Evolutionary conservation across 2,329 filamentous ascomycete genomes (phyloP).

Genomic region (Cladosporium halotolerans): DNA sequence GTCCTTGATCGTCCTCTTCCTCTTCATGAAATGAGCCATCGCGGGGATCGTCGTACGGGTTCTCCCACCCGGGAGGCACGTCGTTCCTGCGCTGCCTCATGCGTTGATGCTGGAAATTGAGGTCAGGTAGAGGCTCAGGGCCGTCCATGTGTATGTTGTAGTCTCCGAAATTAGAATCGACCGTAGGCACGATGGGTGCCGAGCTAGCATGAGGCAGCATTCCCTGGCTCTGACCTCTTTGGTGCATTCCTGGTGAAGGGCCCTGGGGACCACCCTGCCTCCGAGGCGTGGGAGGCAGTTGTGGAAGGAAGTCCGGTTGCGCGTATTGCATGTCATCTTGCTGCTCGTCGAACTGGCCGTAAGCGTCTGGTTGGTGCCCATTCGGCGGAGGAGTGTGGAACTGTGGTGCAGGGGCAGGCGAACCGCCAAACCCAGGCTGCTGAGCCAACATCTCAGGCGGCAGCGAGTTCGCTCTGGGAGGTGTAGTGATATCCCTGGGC

Average conservation of each 20-base stretch:
- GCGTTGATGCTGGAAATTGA: conserved; percentile 27
- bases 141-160: conserved; percentile 20
- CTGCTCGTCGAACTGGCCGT: conserved; percentile 26
- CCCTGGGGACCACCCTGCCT: conserved; percentile 2
- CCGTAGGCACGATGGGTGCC: conserved; percentile 47
- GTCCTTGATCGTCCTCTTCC: conserved; percentile 20
- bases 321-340: conserved; percentile 42
- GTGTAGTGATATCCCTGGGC: conserved; percentile 24
- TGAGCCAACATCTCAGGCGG: conserved; percentile 18
- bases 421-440: conserved; percentile 1
- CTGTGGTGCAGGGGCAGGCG: neutral
- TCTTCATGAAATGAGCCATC: conserved; percentile 12
- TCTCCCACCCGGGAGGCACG: conserved; percentile 24
- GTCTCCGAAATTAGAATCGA: conserved; percentile 32
- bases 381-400: conserved; percentile 6
- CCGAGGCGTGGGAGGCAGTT: conserved; percentile 24
- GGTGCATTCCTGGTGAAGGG: conserved; percentile 17
- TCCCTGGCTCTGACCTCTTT: conserved; percentile 20
- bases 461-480: conserved; percentile 22
- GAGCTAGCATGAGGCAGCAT: conserved; percentile 39
- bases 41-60: conserved; percentile 22
- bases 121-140: conserved; percentile 29
- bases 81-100: conserved; percentile 22
- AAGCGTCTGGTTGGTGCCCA: conserved; percentile 16
- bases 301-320: conserved; percentile 32